Base-by-base conservation (phyloP, 352 stramenopile species). In the Globisporangium irregulare region DNA sequence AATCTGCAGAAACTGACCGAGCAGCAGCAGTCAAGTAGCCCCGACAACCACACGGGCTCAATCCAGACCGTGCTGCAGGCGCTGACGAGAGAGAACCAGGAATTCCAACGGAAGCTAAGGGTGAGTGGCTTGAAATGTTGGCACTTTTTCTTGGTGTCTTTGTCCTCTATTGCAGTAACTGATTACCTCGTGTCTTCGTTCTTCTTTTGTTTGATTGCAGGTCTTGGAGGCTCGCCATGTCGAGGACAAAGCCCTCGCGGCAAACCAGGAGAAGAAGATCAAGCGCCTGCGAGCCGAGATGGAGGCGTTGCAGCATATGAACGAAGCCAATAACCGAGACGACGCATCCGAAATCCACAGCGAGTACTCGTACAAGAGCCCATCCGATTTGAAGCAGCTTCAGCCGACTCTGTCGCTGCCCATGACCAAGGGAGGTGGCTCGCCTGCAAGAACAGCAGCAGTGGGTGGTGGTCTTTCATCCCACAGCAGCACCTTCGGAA, bases 261-360 rank as follows among this genome's bases (percentile, higher is more conserved):
- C 66, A 0, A 87, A 82, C 32, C 76, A 91, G 27, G 83, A 90
- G 18, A 91, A 89, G 71, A 82, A 86, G 25, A 73, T 93, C 62
- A 93, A 91, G 69, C 73, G 80, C 22, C 57, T 93, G 38, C 74
- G 79, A 7, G 84, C 80, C 20, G 86, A 93, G 69, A 85, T 92
- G 53, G 86, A 93, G 58, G 81, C 86, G n/a, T 64, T 91, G 20
- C 82, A 87, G 60, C 86, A 93, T 66, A 89, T 93, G 74, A 76
- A 78, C 38, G 75, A 84, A 8, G 75, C 79, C 10, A 86, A 78
- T 66, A 69, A 36, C 10, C 67, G 71, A 62, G 72, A 80, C 15
- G 74, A 77, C 25, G 59, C 53, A 3, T 70, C 64, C 0, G 72
- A 81, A n/a, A n/a, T 53, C 27, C 38, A 56, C n/a, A 73, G 63